phyloP scores from a whole-genome alignment of 2,329 filamentous ascomycete species.

The Talaromyces sp. region DNA sequence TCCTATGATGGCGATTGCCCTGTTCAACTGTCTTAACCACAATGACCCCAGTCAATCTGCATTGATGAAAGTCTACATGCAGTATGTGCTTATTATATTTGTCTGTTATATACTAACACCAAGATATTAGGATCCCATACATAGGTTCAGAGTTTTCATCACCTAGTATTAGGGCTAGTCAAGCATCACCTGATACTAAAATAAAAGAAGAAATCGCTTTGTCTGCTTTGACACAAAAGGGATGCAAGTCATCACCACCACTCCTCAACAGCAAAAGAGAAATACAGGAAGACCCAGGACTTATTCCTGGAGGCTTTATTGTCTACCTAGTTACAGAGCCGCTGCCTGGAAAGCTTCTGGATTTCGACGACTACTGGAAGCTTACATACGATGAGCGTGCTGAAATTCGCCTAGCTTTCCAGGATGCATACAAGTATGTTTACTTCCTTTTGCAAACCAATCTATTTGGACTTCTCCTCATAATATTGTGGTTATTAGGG shows the following conservation, averaged over 20 bases:
- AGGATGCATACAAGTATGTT: background rate
- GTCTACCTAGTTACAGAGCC: background rate
- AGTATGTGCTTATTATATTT: background rate
- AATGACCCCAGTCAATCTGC: no score
- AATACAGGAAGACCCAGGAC: background rate
- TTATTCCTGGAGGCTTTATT: constrained; percentile 1
- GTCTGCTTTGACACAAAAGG: background rate
- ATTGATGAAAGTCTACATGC: constrained; percentile 8
- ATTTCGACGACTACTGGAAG: background rate
- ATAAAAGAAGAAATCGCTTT: background rate
- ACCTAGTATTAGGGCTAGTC: background rate
- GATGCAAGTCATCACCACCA: background rate
- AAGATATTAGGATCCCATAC: constrained; percentile 1
- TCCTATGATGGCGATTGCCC: no score
- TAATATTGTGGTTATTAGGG: background rate
- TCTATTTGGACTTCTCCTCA: background rate
- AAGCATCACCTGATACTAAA: background rate
- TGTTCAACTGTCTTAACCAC: no score
- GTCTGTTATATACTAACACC: background rate
- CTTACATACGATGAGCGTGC: background rate
- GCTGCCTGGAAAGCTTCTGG: background rate
- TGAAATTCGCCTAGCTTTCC: background rate
- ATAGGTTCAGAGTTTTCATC: background rate
- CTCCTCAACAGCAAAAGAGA: constrained; percentile 2
- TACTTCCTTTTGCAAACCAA: background rate